Percentiles rank a stretch among this genome's conserved stretches.
Evolutionary conservation across 371 early-diverging fungal species (phyloP).

Genomic region (Mortierella sp.): DNA sequence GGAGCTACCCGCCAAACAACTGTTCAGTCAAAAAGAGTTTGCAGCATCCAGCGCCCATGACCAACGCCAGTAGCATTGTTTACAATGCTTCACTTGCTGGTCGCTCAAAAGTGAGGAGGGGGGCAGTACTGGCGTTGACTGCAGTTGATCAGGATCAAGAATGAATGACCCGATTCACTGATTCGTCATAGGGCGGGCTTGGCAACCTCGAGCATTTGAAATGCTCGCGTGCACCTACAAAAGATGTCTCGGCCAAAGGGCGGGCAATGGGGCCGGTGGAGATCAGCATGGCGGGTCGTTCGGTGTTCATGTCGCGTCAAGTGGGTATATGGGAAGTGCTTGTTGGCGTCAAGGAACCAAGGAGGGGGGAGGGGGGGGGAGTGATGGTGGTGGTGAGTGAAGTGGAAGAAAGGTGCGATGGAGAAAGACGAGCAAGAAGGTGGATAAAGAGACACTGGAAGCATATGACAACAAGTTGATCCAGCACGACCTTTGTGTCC

Average conservation of each 20-base stretch:
- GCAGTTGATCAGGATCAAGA: no score
- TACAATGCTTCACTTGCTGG: no score
- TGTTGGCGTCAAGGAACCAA: neutral
- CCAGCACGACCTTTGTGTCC: no score
- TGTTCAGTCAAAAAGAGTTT: no score
- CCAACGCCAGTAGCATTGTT: no score
- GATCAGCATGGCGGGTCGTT: conserved; percentile 17
- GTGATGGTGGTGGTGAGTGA: neutral
- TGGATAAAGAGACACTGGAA: neutral
- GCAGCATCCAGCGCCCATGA: no score
- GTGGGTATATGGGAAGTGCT: neutral
- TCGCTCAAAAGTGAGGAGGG: no score
- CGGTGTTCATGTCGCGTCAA: conserved; percentile 3
- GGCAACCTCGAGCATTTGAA: no score
- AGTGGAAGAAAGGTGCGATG: neutral
- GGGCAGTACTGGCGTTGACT: no score
- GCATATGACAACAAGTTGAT: conserved; percentile 1
- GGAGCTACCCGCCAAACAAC: no score
- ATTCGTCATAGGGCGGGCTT: no score
- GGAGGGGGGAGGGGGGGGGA: neutral
- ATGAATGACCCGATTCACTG: no score
- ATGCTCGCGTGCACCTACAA: neutral
- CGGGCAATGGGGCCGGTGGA: conserved; percentile 10
- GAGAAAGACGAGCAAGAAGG: neutral
- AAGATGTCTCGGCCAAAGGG: neutral